A percentile compares a stretch with the other conserved stretches of the same genome.
Evolutionary conservation across 2,329 filamentous ascomycete species (phyloP).

Genomic region (Anisogramma anomala): DNA sequence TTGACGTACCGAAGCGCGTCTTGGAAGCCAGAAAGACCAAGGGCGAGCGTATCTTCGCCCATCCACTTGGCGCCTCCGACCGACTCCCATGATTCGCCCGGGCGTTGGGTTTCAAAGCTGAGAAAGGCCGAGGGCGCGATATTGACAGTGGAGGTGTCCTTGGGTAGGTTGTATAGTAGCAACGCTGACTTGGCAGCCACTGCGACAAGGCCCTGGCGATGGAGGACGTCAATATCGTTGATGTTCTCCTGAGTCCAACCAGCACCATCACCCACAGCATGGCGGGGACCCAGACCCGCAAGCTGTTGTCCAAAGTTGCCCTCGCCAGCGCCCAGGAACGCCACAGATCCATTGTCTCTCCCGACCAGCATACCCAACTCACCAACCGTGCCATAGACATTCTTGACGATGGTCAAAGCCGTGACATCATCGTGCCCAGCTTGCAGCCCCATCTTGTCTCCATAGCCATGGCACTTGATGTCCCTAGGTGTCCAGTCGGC

Average conservation of each 20-base stretch:
- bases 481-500: slow-evolving; percentile 11
- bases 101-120: slow-evolving; percentile 14
- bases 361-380: slow-evolving; percentile 32
- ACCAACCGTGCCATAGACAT: slow-evolving; percentile 15
- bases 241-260: slow-evolving; percentile 15
- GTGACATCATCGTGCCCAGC: slow-evolving; percentile 40
- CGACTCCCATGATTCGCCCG: slow-evolving; percentile 12
- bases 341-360: slow-evolving; percentile 38
- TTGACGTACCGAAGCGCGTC: slow-evolving; percentile 35
- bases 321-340: slow-evolving; percentile 30
- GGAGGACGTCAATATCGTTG: slow-evolving; percentile 25
- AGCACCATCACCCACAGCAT: slow-evolving; percentile 12
- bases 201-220: slow-evolving; percentile 20
- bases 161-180: slow-evolving; percentile 24
- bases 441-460: slow-evolving; percentile 27
- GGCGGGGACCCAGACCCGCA: slow-evolving; percentile 18
- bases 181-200: slow-evolving; percentile 25
- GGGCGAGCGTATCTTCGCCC: slow-evolving; percentile 31
- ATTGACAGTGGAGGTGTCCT: slow-evolving; percentile 8
- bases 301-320: slow-evolving; percentile 23
- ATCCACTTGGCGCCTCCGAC: slow-evolving; percentile 33
- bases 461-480: slow-evolving; percentile 27
- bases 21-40: slow-evolving; percentile 31
- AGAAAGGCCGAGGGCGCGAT: slow-evolving; percentile 16
- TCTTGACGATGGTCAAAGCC: slow-evolving; percentile 32